Evolutionary conservation across 495 filamentous ascomycete species (phyloP), one percentile per base, ranked within the genome.

Genomic region (Penicillium angulare): DNA sequence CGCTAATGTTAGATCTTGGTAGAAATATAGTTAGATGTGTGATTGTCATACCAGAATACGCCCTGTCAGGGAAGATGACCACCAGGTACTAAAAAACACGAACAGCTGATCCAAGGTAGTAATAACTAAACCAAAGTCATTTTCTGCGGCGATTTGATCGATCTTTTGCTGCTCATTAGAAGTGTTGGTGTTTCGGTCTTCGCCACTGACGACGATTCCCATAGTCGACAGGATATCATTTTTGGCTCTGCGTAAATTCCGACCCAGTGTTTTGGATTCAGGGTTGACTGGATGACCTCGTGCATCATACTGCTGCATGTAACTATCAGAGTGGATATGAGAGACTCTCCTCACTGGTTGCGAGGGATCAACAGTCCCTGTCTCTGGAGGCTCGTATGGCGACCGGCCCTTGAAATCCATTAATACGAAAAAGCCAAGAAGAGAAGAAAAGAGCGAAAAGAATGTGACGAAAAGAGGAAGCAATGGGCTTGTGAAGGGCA

Each of bases 271-370:
- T 41, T 68, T 75, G 0, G 77, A 80, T 38, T 78, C 76, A 0
- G 76, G 76, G 57, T 89, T 89, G 31, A 83, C 67, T 6, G 87
- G 83, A 45, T 85, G 82, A 12, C 86, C 87, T 46, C 81, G 76
- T n/a, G 79, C 76, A 66, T 89, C 86, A 64, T 87, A 90, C 36
- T 81, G 70, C 68, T 89, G 86, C 23, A 67, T 74, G 54, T 77
- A 79, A 31, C 59, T 60, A 50, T 82, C 76, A 21, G 64, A 65
- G 52, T 76, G 59, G 61, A 64, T 64, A 64, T 33, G 59, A 47
- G 45, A 83, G 17, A 63, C 55, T 52, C 58, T 63, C 35, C 51
- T 61, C 12, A 59, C 57, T 24, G 64, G 36, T 43, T 17, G 57
- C 38, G 41, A 50, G 23, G 46, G 57, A 10, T 62, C 56, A 21